These are phyloP conservation scores for Marchantia polymorpha DNA, from an alignment of 225 moss, liverwort and hornwort genomes.

Conservation along the genomic window DNA sequence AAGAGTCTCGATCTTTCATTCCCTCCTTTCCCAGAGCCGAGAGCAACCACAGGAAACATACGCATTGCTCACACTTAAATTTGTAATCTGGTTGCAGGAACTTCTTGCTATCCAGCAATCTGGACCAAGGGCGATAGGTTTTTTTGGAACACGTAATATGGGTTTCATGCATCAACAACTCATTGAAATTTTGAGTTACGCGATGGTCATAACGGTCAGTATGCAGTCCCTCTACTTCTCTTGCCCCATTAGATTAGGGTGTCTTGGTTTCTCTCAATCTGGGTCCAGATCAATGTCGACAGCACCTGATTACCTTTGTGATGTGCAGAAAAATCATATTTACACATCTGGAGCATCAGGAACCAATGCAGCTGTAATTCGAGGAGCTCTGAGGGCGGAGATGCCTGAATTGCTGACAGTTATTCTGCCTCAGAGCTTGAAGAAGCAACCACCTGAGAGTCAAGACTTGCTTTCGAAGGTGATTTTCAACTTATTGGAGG, in stretches of 20 bases:
- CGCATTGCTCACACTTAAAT: too few species aligned
- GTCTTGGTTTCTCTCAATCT: not conserved
- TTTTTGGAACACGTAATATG: slow-evolving; percentile 99
- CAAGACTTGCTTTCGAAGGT: slow-evolving; percentile 95
- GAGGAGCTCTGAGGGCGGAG: slow-evolving; percentile 96
- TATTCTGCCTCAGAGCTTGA: slow-evolving; percentile 91
- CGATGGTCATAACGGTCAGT: slow-evolving; percentile 99
- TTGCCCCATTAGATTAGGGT: not conserved
- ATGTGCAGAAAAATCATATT: slow-evolving; percentile 86
- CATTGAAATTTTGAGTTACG: slow-evolving; percentile 99
- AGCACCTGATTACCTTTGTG: not conserved
- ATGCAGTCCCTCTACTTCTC: not conserved
- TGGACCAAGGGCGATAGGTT: slow-evolving; percentile 96
- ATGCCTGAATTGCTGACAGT: slow-evolving; percentile 91
- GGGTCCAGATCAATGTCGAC: not conserved
- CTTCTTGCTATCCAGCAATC: slow-evolving; percentile 99
- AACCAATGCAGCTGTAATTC: slow-evolving; percentile 96
- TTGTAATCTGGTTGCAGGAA: slow-evolving; percentile 49
- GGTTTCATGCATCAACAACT: slow-evolving; percentile 99
- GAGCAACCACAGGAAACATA: not conserved
- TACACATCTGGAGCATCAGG: slow-evolving; percentile 98
- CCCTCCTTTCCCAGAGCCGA: too few species aligned
- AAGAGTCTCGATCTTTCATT: not conserved
- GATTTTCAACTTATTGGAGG: not conserved
- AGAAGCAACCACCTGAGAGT: slow-evolving; percentile 97